Percentiles rank a stretch among this genome's conserved stretches.
Evolutionary conservation across 1,139 yeast species (phyloP).

Genomic region (Taphrina betulina): DNA sequence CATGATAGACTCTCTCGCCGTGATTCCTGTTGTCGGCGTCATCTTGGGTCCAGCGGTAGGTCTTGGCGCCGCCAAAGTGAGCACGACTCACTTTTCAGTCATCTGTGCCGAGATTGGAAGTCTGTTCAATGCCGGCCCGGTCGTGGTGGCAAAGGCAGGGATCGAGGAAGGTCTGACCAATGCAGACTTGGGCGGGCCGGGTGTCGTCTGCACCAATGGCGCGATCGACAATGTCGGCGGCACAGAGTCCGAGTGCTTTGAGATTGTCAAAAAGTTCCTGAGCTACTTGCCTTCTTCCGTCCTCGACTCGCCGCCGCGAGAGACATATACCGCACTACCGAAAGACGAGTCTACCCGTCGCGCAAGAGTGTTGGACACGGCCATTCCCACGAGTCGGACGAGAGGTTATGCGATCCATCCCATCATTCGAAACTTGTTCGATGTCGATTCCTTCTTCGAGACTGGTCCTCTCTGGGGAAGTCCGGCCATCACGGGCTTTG

Average conservation of each 20-base stretch:
- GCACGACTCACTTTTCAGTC: slow-evolving; percentile 28
- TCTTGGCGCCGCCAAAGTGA: slow-evolving; percentile 29
- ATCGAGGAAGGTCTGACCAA: slow-evolving; percentile 30
- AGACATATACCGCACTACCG: slow-evolving; percentile 6
- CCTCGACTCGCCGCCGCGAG: slow-evolving; percentile 24
- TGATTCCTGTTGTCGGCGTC: slow-evolving; percentile 26
- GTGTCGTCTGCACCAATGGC: slow-evolving; percentile 30
- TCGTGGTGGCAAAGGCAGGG: slow-evolving; percentile 27
- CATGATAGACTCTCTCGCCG: slow-evolving; percentile 17
- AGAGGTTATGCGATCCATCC: slow-evolving; percentile 27
- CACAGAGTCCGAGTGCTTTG: slow-evolving; percentile 21
- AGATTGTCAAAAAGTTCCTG: slow-evolving; percentile 14
- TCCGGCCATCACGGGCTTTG: slow-evolving; percentile 26
- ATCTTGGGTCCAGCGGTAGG: slow-evolving; percentile 30
- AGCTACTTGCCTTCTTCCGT: slow-evolving; percentile 26
- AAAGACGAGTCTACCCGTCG: background rate
- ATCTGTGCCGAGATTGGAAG: slow-evolving; percentile 15
- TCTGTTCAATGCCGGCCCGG: slow-evolving; percentile 32
- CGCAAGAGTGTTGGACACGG: slow-evolving; percentile 17
- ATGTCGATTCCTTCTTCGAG: slow-evolving; percentile 19
- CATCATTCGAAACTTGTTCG: slow-evolving; percentile 20
- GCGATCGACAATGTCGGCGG: slow-evolving; percentile 27
- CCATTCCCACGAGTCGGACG: slow-evolving; percentile 15
- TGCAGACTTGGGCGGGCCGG: slow-evolving; percentile 27
- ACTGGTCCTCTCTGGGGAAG: slow-evolving; percentile 28